Conservation (phyloP, 1,284 basidiomycete species). For the Bondarzewia mesenterica region DNA sequence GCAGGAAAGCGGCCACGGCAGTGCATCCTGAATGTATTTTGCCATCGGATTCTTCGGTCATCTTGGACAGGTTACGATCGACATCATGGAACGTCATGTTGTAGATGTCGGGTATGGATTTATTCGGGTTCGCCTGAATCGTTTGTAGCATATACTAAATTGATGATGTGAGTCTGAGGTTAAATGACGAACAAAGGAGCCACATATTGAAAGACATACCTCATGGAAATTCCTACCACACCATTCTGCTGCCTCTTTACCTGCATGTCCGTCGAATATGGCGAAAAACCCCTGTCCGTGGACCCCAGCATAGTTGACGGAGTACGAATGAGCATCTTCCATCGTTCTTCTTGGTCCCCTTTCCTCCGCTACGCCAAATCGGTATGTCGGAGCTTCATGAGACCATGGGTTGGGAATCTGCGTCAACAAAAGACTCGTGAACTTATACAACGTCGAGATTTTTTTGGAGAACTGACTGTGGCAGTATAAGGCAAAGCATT, state of each 20-base stretch:
- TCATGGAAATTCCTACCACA: conserved; percentile 95
- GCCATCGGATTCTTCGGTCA: conserved; percentile 78
- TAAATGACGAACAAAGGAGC: conserved; percentile 3
- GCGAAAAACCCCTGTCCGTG: conserved; percentile 97
- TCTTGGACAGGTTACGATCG: conserved; percentile 73
- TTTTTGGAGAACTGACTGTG: neutral
- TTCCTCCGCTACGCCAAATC: conserved; percentile 88
- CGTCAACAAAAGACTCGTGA: neutral
- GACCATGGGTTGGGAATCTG: conserved; percentile 32
- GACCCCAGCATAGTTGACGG: conserved; percentile 88
- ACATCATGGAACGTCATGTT: conserved; percentile 93
- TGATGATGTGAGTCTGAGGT: neutral
- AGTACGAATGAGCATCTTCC: conserved; percentile 97
- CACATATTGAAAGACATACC: conserved; percentile 51
- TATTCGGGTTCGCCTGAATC: conserved; percentile 39
- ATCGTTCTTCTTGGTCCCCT: conserved; percentile 88
- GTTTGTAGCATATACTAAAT: conserved; percentile 27
- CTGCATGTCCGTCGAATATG: conserved; percentile 97
- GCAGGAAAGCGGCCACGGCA: conserved; percentile 93
- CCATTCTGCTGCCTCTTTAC: conserved; percentile 98
- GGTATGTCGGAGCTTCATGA: conserved; percentile 52
- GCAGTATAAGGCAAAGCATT: neutral
- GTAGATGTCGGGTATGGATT: conserved; percentile 79
- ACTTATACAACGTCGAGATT: neutral
- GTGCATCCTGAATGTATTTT: conserved; percentile 97